Percentiles rank a stretch among this genome's conserved stretches.
phyloP scores from a whole-genome alignment of 352 stramenopile species.

The Phytophthora sp. region DNA sequence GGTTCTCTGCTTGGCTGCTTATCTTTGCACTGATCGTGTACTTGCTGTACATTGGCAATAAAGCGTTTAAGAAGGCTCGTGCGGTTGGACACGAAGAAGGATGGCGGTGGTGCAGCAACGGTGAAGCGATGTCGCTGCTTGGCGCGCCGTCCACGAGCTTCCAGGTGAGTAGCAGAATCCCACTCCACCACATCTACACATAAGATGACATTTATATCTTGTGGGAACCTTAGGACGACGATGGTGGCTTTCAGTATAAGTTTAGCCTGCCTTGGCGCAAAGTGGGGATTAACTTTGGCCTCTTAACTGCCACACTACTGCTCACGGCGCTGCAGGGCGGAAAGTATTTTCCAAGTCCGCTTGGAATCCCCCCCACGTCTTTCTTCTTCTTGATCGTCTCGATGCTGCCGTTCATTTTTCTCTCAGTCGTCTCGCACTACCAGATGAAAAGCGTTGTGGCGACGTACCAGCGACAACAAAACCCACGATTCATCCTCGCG shows the following conservation, averaged over 20 bases:
- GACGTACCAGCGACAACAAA: constrained; percentile 46
- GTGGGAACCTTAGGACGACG: constrained; percentile 26
- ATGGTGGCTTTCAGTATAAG: constrained; percentile 38
- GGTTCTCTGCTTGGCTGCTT: constrained; percentile 85
- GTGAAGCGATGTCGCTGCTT: constrained; percentile 39
- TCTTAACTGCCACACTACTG: constrained; percentile 84
- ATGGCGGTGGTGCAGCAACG: constrained; percentile 40
- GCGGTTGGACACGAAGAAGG: constrained; percentile 85
- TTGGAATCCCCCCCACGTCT: constrained; percentile 90
- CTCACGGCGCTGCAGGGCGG: constrained; percentile 92
- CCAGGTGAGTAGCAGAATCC: constrained; percentile 22
- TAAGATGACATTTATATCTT: no score
- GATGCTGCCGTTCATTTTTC: constrained; percentile 59
- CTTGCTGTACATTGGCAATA: constrained; percentile 78
- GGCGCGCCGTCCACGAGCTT: constrained; percentile 37
- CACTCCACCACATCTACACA: no score
- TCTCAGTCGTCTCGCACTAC: constrained; percentile 78
- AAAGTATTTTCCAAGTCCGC: constrained; percentile 77
- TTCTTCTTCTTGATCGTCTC: constrained; percentile 80
- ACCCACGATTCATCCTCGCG: constrained; percentile 47
- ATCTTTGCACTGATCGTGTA: constrained; percentile 83
- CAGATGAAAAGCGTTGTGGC: constrained; percentile 47
- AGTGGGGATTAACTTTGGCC: constrained; percentile 65
- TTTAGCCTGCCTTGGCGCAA: constrained; percentile 60
- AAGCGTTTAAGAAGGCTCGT: constrained; percentile 76